Base-by-base conservation (phyloP, 192 early-diverging fungal genomes). In the Neocallimastix lanati region DNA sequence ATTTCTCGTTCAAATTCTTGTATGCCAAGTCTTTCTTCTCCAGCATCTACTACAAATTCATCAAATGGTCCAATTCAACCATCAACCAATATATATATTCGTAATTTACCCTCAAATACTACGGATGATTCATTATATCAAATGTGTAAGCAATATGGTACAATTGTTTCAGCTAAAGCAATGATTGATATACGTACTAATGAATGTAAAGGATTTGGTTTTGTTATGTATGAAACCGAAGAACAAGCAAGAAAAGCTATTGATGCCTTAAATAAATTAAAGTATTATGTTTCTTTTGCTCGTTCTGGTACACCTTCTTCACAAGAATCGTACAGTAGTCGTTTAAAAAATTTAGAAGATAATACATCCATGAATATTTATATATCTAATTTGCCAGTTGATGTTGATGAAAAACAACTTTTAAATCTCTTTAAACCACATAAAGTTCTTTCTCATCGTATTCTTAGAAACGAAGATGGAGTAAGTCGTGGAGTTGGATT, bases 151-250 rank as follows among this genome's bases (percentile, higher is more conserved):
- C 50, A 67, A 67, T 67, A 67, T 67, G 95, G 95, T 40, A 81
- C 79, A 15, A 91, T 96, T 36, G 85, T 91, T 78, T 94, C 94
- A 76, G 90, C 89, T 37, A 96, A 96, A 80, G 91, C 93, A 27
- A 95, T 96, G 38, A 85, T 96, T 77, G 90, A 95, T 83, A 90
- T 92, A 76, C 85, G 85, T 25, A 91, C 93, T 5, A 89, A 90
- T 25, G 90, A 91, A 80, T 95, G 95, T 82, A 95, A 94, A 84
- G 94, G 94, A 9, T 96, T 92, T 84, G 95, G 95, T 12, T 96
- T 96, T 82, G 92, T 93, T 29, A 92, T 94, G 89, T 96, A 92
- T 85, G 89, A 91, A 76, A 90, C 87, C 5, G 90, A 86, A 27
- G 88, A 87, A 25, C 88, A 93, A 78, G 92, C 93, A 0, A 80